Percentiles rank a stretch among this genome's conserved stretches.
Conservation (phyloP, 371 early-diverging fungal species). For the Mucor indicus region DNA sequence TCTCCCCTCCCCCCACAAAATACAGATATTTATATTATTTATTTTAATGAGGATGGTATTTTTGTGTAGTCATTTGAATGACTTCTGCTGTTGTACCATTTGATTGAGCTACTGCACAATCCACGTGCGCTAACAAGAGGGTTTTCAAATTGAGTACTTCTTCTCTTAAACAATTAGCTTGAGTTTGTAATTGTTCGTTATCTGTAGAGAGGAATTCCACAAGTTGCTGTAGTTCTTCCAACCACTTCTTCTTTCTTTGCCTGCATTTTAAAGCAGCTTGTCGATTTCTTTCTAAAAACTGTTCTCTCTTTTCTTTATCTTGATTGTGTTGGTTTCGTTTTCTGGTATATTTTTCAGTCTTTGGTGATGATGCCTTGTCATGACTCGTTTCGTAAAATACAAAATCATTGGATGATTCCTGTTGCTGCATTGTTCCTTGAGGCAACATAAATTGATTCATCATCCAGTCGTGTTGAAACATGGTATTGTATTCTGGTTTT, state of each 20-base stretch:
- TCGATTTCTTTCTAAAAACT: constrained; percentile 78
- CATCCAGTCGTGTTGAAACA: too few species aligned
- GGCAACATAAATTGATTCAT: too few species aligned
- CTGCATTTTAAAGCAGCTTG: constrained; percentile 87
- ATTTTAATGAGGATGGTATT: not conserved
- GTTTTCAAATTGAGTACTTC: constrained; percentile 74
- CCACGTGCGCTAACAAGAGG: constrained; percentile 70
- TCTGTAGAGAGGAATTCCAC: constrained; percentile 69
- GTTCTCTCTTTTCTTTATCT: constrained; percentile 54
- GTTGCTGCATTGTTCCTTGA: too few species aligned
- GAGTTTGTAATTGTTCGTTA: constrained; percentile 68
- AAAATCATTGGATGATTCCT: too few species aligned
- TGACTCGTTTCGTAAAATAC: too few species aligned
- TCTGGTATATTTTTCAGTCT: too few species aligned
- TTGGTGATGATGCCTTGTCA: too few species aligned
- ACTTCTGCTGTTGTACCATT: constrained; percentile 38
- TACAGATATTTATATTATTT: not conserved
- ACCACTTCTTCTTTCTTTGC: constrained; percentile 86
- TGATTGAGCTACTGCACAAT: constrained; percentile 70
- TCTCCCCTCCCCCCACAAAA: too few species aligned
- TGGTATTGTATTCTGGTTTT: too few species aligned
- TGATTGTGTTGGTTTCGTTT: not conserved
- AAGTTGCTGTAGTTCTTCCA: constrained; percentile 70
- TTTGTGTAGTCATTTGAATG: constrained; percentile 7
- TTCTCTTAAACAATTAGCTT: constrained; percentile 67